Conservation (phyloP, 2,329 filamentous ascomycete genomes). For the Pseudogymnoascus sp. region DNA sequence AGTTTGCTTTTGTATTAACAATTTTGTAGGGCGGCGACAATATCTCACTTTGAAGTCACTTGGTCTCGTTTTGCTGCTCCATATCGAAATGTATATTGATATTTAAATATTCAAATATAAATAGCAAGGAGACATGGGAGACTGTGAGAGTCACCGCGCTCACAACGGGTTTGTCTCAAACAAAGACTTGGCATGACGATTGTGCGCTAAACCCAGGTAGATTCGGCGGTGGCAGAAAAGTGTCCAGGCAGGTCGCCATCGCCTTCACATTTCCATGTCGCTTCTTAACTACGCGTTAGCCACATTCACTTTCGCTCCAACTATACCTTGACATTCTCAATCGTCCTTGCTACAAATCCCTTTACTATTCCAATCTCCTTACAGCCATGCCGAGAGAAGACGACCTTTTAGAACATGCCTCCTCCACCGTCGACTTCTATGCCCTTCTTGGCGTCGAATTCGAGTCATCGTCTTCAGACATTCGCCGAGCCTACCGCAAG, state of each 20-base stretch:
- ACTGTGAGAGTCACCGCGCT: background rate
- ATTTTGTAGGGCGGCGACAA: no score
- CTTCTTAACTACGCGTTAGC: conserved; percentile 1
- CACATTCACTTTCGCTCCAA: background rate
- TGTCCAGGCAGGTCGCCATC: conserved; percentile 3
- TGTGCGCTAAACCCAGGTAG: background rate
- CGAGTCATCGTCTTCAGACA: conserved; percentile 11
- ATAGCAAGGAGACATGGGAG: no score
- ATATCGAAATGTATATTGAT: no score
- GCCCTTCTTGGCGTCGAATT: conserved; percentile 11
- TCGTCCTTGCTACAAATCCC: background rate
- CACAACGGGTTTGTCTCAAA: background rate
- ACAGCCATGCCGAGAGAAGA: conserved; percentile 25
- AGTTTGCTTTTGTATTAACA: no score
- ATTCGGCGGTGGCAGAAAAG: conserved; percentile 4
- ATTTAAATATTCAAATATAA: no score
- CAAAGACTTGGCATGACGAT: background rate
- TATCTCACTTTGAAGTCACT: no score
- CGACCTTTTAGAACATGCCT: conserved; percentile 27
- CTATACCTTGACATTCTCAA: background rate
- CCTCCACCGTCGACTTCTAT: conserved; percentile 29
- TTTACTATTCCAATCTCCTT: background rate
- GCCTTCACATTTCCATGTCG: background rate
- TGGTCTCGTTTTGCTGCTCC: no score
- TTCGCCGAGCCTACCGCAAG: conserved; percentile 63